phyloP scores from a whole-genome alignment of 2,329 filamentous ascomycete species.

The Gremmenia infestans region DNA sequence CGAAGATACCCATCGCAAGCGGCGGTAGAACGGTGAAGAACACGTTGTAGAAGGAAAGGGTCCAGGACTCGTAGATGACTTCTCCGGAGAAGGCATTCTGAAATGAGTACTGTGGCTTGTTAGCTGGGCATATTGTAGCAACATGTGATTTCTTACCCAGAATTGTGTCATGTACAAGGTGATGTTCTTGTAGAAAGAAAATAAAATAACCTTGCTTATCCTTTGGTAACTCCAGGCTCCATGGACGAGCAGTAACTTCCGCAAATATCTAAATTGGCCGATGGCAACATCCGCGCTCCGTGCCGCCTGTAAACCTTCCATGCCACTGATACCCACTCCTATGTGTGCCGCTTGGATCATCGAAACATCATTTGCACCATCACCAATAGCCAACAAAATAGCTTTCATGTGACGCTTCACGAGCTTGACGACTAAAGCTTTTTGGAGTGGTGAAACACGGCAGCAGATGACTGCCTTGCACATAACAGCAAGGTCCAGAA shows the following conservation, averaged over 20 bases:
- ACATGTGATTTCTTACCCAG: conserved; percentile 60
- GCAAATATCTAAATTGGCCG: conserved; percentile 89
- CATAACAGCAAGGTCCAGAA: conserved; percentile 87
- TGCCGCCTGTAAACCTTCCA: conserved; percentile 94
- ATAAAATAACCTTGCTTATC: conserved; percentile 93
- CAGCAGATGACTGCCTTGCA: conserved; percentile 99
- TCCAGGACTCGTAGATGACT: conserved; percentile 99
- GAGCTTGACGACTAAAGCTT: conserved; percentile 94
- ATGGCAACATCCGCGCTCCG: conserved; percentile 94
- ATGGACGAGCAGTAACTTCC: conserved; percentile 90
- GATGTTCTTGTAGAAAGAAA: conserved; percentile 99
- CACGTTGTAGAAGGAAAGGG: conserved; percentile 98
- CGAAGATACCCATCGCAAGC: conserved; percentile 90
- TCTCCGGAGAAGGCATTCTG: conserved; percentile 97
- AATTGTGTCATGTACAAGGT: conserved; percentile 98
- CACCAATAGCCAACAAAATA: conserved; percentile 90
- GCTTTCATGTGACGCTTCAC: conserved; percentile 89
- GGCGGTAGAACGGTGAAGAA: conserved; percentile 94
- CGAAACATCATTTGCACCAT: conserved; percentile 98
- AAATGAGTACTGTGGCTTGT: conserved; percentile 70
- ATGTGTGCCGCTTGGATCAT: conserved; percentile 99
- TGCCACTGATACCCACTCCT: conserved; percentile 92
- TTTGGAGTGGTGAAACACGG: conserved; percentile 94
- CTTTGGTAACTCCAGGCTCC: conserved; percentile 97
- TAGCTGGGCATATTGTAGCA: conserved; percentile 25